A percentile compares a stretch with the other conserved stretches of the same genome.
Conservation (phyloP, 768 basidiomycete species). For the Serendipita sp. region DNA sequence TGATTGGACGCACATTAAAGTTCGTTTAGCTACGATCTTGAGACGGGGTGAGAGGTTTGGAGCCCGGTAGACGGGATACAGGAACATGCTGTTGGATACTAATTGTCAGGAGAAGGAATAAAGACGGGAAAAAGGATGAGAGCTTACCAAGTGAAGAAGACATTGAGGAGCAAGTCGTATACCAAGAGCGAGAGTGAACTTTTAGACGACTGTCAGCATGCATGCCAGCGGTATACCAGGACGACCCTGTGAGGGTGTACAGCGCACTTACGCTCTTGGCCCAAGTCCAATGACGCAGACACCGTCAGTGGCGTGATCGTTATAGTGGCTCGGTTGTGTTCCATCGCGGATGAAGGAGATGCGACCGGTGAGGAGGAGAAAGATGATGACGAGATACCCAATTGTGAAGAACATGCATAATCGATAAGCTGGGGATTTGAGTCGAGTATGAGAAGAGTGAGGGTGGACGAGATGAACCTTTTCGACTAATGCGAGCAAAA, state of each 20-base stretch:
- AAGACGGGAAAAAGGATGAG: not conserved
- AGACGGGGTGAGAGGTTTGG: slow-evolving; percentile 21
- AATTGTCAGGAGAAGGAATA: not conserved
- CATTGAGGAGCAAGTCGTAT: slow-evolving; percentile 30
- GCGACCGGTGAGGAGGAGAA: slow-evolving; percentile 24
- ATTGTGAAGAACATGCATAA: slow-evolving; percentile 22
- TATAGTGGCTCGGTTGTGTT: not conserved
- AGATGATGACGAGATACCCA: slow-evolving; percentile 25
- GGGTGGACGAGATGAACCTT: slow-evolving; percentile 29
- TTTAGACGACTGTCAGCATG: not conserved
- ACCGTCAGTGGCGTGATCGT: slow-evolving; percentile 15
- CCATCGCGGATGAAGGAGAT: slow-evolving; percentile 19
- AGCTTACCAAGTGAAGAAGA: slow-evolving; percentile 6
- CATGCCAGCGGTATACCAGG: too few relatives aligned
- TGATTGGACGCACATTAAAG: slow-evolving; percentile 22
- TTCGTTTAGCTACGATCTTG: slow-evolving; percentile 25
- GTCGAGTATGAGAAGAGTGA: slow-evolving; percentile 9
- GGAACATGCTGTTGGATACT: slow-evolving; percentile 19
- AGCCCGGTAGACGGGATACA: slow-evolving; percentile 29
- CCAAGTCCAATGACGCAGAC: slow-evolving; percentile 34
- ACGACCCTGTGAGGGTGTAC: not conserved
- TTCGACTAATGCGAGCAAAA: slow-evolving; percentile 20
- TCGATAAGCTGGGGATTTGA: slow-evolving; percentile 27
- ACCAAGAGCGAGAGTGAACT: slow-evolving; percentile 27
- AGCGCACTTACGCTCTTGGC: slow-evolving; percentile 18